Evolutionary conservation across 495 filamentous ascomycete genomes (phyloP).

Genomic region (Lophiotrema nucula): DNA sequence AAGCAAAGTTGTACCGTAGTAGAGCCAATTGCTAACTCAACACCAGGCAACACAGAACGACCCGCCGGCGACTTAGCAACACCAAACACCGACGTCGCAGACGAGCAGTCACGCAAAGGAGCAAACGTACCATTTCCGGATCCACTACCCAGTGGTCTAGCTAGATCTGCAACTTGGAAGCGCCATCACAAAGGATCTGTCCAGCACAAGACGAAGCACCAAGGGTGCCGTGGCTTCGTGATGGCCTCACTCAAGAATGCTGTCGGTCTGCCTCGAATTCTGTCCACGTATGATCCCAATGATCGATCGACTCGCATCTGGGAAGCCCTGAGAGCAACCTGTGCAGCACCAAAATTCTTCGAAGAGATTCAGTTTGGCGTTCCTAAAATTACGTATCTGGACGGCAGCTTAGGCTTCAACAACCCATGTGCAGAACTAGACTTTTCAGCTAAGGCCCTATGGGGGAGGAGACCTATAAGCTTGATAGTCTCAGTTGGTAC

Average conservation of each 20-base stretch:
- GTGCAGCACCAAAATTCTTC: conserved; percentile 39
- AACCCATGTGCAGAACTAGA: conserved; percentile 38
- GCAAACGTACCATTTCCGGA: conserved; percentile 13
- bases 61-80: too few species aligned
- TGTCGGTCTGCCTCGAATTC: conserved; percentile 34
- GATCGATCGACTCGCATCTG: conserved; percentile 36
- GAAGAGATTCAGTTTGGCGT: conserved; percentile 40
- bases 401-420: conserved; percentile 41
- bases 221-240: conserved; percentile 37
- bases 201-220: conserved; percentile 27
- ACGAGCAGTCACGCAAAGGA: conserved; percentile 4
- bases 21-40: too few species aligned
- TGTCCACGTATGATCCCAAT: conserved; percentile 37
- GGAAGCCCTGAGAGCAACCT: conserved; percentile 38
- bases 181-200: conserved; percentile 29
- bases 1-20: too few species aligned
- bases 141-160: too few species aligned
- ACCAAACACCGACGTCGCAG: conserved; percentile 13
- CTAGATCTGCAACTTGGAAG: conserved; percentile 30
- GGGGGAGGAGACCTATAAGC: conserved; percentile 34
- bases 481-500: conserved; percentile 38
- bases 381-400: conserved; percentile 37
- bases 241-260: conserved; percentile 36
- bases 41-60: too few species aligned
- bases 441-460: conserved; percentile 37